These are phyloP conservation scores for Claviceps fusiformis DNA, from an alignment of 2,329 filamentous ascomycete species.

Conservation along the genomic window DNA sequence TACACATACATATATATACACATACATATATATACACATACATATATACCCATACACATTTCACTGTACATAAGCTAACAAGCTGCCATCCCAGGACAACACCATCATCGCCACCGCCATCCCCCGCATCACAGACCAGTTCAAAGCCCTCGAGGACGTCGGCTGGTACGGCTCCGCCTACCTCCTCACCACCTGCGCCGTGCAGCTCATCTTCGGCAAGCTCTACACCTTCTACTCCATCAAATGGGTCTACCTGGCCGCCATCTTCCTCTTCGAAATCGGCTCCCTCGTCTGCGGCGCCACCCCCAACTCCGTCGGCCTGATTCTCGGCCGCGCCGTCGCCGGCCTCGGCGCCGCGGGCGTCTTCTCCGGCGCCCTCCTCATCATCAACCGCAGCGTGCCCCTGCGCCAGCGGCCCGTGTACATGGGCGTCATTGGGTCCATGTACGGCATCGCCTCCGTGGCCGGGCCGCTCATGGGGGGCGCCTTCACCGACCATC, in stretches of 20 bases:
- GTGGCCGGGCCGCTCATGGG: conserved; percentile 22
- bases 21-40: too few relatives aligned
- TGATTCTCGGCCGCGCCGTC: conserved; percentile 23
- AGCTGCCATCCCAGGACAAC: conserved; percentile 15
- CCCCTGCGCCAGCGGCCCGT: conserved; percentile 20
- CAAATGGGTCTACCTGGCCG: conserved; percentile 14
- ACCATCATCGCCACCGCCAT: conserved; percentile 25
- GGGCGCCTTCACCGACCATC: conserved; percentile 21
- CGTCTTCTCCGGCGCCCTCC: conserved; percentile 30
- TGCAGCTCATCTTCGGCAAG: conserved; percentile 24
- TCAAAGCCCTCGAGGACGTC: conserved; percentile 5
- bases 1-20: too few relatives aligned
- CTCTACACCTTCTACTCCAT: conserved; percentile 28
- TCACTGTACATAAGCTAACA: too few relatives aligned
- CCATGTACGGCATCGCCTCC: conserved; percentile 32
- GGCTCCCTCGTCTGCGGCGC: conserved; percentile 19
- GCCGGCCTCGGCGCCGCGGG: conserved; percentile 28
- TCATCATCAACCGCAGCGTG: conserved; percentile 27
- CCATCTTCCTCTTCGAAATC: conserved; percentile 15
- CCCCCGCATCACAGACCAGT: conserved; percentile 16
- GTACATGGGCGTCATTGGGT: conserved; percentile 22
- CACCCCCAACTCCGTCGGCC: conserved; percentile 17
- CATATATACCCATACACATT: too few relatives aligned
- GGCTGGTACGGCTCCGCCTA: conserved; percentile 13
- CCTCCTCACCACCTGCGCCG: conserved; percentile 24